Conservation (phyloP, 495 filamentous ascomycete genomes). For the Hypomontagnella monticulosa region DNA sequence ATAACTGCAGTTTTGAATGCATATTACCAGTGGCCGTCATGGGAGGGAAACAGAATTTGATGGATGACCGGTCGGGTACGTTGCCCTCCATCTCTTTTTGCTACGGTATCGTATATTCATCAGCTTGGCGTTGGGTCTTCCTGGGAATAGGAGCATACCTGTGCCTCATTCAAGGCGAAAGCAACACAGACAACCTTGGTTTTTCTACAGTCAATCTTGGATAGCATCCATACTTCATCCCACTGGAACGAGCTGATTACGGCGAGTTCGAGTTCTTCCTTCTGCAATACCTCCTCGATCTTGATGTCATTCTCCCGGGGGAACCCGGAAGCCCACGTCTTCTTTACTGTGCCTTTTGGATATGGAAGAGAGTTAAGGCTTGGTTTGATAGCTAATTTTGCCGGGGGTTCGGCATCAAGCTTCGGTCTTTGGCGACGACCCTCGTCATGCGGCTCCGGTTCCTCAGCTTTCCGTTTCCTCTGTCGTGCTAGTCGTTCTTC, state of each 20-base stretch:
- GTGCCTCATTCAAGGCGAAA: conserved; percentile 56
- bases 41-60: conserved; percentile 82
- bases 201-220: conserved; percentile 51
- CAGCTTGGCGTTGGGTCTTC: conserved; percentile 7
- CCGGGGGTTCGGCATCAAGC: conserved; percentile 11
- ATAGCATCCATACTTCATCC: conserved; percentile 67
- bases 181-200: conserved; percentile 57
- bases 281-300: conserved; percentile 88
- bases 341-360: conserved; percentile 79
- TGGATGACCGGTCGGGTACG: conserved; percentile 45
- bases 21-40: conserved; percentile 66
- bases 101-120: conserved; percentile 31
- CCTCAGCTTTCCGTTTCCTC: conserved; percentile 66
- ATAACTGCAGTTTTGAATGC: conserved; percentile 90
- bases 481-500: conserved; percentile 78
- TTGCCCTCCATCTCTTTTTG: conserved; percentile 64
- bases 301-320: conserved; percentile 77
- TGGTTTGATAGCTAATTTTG: conserved; percentile 1
- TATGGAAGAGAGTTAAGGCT: conserved; percentile 59
- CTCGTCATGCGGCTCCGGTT: conserved; percentile 23
- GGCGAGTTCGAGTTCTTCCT: conserved; percentile 72
- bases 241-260: conserved; percentile 88
- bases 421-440: conserved; percentile 43
- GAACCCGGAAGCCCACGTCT: conserved; percentile 74
- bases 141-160: conserved; percentile 56